A percentile compares a stretch with the other conserved stretches of the same genome.
Evolutionary conservation across 2,329 filamentous ascomycete species (phyloP).

Genomic region (Penicillium psychrosexuale): DNA sequence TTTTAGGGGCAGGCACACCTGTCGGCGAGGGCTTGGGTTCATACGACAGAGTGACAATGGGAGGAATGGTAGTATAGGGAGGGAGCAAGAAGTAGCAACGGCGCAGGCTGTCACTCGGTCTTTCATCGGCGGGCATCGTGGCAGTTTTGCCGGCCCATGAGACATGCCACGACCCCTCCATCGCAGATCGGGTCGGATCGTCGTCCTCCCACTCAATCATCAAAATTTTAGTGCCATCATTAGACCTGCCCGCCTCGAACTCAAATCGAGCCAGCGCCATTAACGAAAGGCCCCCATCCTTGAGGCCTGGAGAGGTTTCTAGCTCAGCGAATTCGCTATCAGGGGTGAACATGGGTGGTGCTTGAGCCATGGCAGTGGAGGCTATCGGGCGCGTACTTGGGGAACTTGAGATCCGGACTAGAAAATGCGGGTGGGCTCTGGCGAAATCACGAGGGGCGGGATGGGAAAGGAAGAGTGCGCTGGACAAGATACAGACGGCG

Average conservation of each 20-base stretch:
- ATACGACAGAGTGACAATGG: conserved; percentile 64
- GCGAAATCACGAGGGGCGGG: not conserved
- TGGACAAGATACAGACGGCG: not conserved
- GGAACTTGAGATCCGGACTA: not conserved
- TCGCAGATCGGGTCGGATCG: conserved; percentile 43
- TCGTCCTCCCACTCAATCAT: conserved; percentile 88
- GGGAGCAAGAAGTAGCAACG: conserved; percentile 79
- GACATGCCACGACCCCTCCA: conserved; percentile 65
- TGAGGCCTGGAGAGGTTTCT: conserved; percentile 31
- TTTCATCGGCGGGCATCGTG: conserved; percentile 64
- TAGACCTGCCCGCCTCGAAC: conserved; percentile 72
- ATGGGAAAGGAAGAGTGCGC: not conserved
- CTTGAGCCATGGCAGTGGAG: conserved; percentile 13
- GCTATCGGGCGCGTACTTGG: not conserved
- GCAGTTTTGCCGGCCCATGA: conserved; percentile 79
- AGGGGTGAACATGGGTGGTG: conserved; percentile 28
- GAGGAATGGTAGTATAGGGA: conserved; percentile 67
- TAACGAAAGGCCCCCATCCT: conserved; percentile 35
- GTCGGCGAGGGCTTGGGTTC: conserved; percentile 38
- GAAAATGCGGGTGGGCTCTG: not conserved
- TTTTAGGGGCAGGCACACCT: not conserved
- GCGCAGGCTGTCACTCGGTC: conserved; percentile 52
- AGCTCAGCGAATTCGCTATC: conserved; percentile 32
- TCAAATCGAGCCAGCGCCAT: conserved; percentile 80
- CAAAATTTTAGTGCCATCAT: conserved; percentile 83